Evolutionary conservation across 176 grass and related monocot species (phyloP).

Genomic region (Neostapfia colusana): DNA sequence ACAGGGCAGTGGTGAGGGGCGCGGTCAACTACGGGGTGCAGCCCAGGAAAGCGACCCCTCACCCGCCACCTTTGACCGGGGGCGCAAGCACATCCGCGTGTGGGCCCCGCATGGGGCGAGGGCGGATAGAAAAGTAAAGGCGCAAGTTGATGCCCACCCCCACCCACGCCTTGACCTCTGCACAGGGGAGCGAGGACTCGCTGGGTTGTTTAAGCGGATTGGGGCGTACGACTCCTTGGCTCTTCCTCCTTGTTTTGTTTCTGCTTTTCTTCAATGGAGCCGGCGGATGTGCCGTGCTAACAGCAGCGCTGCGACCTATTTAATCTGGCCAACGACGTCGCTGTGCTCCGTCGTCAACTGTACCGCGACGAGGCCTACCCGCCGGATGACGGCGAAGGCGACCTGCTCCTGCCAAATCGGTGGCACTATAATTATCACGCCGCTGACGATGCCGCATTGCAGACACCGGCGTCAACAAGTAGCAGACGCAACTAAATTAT

Average conservation of each 20-base stretch:
- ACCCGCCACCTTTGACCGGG: conserved; percentile 52
- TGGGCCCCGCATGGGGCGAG: not conserved
- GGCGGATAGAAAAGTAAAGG: conserved; percentile 1
- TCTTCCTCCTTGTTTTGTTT: not conserved
- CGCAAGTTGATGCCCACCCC: conserved; percentile 9
- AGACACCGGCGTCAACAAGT: not conserved
- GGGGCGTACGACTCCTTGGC: conserved; percentile 29
- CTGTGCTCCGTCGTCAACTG: conserved; percentile 6
- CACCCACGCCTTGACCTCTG: conserved; percentile 42
- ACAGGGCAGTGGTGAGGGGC: not conserved
- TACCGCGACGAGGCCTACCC: not conserved
- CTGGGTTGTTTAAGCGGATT: conserved; percentile 28
- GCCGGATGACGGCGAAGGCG: not conserved
- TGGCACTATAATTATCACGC: not conserved
- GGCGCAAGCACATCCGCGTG: not conserved
- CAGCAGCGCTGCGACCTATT: not conserved
- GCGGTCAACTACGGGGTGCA: conserved; percentile 48
- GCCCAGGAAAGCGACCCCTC: conserved; percentile 46
- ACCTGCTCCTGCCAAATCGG: not conserved
- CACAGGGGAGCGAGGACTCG: conserved; percentile 24
- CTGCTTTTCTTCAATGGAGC: not conserved
- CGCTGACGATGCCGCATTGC: not conserved
- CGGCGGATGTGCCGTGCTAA: not conserved
- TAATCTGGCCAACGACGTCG: conserved; percentile 29
- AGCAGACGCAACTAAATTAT: not conserved